A percentile compares a stretch with the other conserved stretches of the same genome.
These are phyloP conservation scores for Hypoxylon perforatum DNA, from an alignment of 495 filamentous ascomycete genomes.

Conservation along the genomic window DNA sequence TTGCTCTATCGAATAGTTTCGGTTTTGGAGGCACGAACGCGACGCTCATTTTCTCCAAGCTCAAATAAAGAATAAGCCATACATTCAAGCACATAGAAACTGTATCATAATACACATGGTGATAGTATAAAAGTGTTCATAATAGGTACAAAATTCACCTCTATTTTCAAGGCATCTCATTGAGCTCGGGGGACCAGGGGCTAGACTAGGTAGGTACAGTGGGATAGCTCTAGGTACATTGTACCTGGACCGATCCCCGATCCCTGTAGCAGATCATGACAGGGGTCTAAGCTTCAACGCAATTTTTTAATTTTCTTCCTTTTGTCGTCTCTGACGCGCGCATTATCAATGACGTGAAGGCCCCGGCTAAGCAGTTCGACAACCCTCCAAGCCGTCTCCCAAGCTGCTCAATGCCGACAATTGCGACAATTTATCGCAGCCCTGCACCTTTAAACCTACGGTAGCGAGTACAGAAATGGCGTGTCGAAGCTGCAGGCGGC, in stretches of 20 bases:
- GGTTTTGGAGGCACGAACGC: constrained; percentile 98
- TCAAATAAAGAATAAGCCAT: too few relatives aligned
- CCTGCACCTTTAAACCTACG: neutral
- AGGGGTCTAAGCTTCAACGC: constrained; percentile 30
- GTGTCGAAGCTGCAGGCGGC: constrained; percentile 47
- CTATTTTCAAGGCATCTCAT: too few relatives aligned
- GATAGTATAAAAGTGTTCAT: too few relatives aligned
- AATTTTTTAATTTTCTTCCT: constrained; percentile 17
- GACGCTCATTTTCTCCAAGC: constrained; percentile 77
- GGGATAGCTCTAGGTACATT: neutral
- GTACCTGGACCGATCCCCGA: constrained; percentile 10
- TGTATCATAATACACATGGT: too few relatives aligned
- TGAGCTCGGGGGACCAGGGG: too few relatives aligned
- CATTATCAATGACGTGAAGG: constrained; percentile 40
- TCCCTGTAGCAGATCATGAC: constrained; percentile 30
- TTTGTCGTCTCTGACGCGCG: constrained; percentile 20
- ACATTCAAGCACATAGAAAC: too few relatives aligned
- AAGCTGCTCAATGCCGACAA: constrained; percentile 7
- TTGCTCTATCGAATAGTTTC: constrained; percentile 93
- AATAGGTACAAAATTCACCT: too few relatives aligned
- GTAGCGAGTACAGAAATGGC: constrained; percentile 40
- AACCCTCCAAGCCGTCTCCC: neutral
- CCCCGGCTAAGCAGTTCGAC: constrained; percentile 1
- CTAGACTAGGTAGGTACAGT: neutral
- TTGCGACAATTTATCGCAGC: neutral